Percentiles rank a stretch among this genome's conserved stretches.
These are phyloP conservation scores for Austroboletus festivus DNA, from an alignment of 768 basidiomycete species.

Conservation along the genomic window DNA sequence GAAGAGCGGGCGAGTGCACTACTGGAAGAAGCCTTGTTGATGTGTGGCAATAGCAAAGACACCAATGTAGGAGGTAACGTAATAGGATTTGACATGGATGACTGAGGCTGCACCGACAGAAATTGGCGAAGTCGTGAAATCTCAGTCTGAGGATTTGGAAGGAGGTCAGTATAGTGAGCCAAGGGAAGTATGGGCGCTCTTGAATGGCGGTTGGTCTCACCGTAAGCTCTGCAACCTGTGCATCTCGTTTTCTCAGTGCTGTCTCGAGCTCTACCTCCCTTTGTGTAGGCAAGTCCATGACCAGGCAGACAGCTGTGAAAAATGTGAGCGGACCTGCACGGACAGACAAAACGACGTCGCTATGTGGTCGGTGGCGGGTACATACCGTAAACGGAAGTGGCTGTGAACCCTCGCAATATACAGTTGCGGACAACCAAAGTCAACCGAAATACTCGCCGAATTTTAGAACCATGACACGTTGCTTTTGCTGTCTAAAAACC, in stretches of 20 bases:
- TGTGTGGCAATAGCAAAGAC: conserved; percentile 65
- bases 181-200: conserved; percentile 20
- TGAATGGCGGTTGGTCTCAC: conserved; percentile 44
- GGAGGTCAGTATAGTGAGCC: conserved; percentile 18
- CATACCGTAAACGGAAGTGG: conserved; percentile 32
- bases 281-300: conserved; percentile 68
- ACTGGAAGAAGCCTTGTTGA: conserved; percentile 42
- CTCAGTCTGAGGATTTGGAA: conserved; percentile 55
- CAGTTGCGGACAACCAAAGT: too few relatives aligned
- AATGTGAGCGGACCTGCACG: conserved; percentile 12
- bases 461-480: too few relatives aligned
- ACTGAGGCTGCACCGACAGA: conserved; percentile 55
- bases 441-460: too few relatives aligned
- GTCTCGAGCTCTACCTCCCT: conserved; percentile 82
- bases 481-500: too few relatives aligned
- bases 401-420: conserved; percentile 27
- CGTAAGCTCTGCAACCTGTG: conserved; percentile 65
- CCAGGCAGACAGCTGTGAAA: conserved; percentile 14
- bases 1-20: conserved; percentile 33
- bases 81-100: conserved; percentile 58
- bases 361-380: conserved; percentile 29
- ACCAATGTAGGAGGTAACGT: conserved; percentile 70
- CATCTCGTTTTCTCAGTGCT: conserved; percentile 71
- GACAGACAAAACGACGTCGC: conserved; percentile 16
- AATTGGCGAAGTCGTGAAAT: conserved; percentile 64